Evolutionary conservation across 2,329 filamentous ascomycete species (phyloP), one percentile per base, ranked within the genome.

Genomic region (Mycogone perniciosa): DNA sequence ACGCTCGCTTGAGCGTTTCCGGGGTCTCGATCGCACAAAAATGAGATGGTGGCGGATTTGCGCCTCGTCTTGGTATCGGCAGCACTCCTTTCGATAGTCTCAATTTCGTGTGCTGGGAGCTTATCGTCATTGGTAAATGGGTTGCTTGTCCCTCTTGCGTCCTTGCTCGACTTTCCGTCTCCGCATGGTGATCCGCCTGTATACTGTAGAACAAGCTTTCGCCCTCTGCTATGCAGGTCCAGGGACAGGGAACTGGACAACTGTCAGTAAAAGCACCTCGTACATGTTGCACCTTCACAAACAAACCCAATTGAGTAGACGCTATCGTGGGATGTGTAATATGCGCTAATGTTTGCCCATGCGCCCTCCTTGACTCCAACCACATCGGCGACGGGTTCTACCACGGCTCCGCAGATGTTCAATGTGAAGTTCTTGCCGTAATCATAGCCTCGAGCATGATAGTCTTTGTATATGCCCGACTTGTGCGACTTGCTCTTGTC

Each of bases 11-110:
- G 76, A 4, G 81, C 80, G 31, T 76, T 78, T 2, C 85, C 74
- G 1, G 88, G 83, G 60, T 96, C 90, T 55, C 82, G 82, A 65
- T 96, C 91, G 74, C 93, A 99, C 57, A 93, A 85, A 66, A 97
- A 92, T 27, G 90, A 93, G 68, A 99, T 89, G 52, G 91, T 84
- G 9, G 91, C 86, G 2, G 89, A 95, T 66, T 92, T 93, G 58
- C 79, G 76, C 41, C 80, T 73, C 4, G 46, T 10, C 31, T 57
- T 53, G 31, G 52, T 42, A 26, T 46, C 43, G 26, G 62, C 60
- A 2, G 64, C 62, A 20, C 66, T 60, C 30, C 67, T 64, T 37
- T 67, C 59, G 20, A 68, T 58, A 33, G 67, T 57, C 41, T 59
- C 57, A 26, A 54, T 33, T 27, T 44, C 43, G 35, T 56, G 55